These are phyloP conservation scores for Boeremia lycopersici DNA, from an alignment of 2,329 filamentous ascomycete genomes.

Conservation along the genomic window DNA sequence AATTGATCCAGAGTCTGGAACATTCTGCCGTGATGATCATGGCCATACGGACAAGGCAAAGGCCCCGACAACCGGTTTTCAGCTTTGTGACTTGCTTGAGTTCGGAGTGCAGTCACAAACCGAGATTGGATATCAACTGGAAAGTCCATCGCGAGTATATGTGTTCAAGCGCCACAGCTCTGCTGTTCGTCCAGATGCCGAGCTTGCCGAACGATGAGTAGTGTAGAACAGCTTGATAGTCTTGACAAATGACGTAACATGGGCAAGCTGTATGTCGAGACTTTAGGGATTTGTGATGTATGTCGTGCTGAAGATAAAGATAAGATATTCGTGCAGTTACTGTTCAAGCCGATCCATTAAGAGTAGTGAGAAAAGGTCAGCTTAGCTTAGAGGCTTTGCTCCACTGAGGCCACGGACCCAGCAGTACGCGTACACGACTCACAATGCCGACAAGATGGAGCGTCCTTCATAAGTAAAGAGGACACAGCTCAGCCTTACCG, in stretches of 20 bases:
- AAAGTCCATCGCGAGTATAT: slow-evolving; percentile 20
- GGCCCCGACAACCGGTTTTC: slow-evolving; percentile 23
- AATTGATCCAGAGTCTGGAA: slow-evolving; percentile 39
- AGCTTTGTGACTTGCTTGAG: slow-evolving; percentile 30
- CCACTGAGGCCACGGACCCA: too few relatives aligned
- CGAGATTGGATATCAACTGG: slow-evolving; percentile 31
- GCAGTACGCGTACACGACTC: too few relatives aligned
- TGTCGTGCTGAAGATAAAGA: neutral
- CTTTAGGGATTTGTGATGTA: neutral
- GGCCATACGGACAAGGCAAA: slow-evolving; percentile 38
- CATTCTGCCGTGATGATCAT: slow-evolving; percentile 32
- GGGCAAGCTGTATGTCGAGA: neutral
- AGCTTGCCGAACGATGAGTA: neutral
- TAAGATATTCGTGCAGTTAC: neutral
- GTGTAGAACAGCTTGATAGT: neutral
- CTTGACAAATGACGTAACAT: slow-evolving; percentile 7
- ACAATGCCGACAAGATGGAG: too few relatives aligned
- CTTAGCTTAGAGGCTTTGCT: too few relatives aligned
- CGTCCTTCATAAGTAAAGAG: too few relatives aligned
- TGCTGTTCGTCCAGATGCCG: slow-evolving; percentile 7
- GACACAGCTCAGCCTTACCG: too few relatives aligned
- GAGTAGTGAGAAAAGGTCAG: too few relatives aligned
- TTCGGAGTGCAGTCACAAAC: slow-evolving; percentile 34
- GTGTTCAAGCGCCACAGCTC: slow-evolving; percentile 2
- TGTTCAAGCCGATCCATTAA: neutral